Conservation (phyloP, 495 filamentous ascomycete genomes). For the Talaromyces trachyspermus region DNA sequence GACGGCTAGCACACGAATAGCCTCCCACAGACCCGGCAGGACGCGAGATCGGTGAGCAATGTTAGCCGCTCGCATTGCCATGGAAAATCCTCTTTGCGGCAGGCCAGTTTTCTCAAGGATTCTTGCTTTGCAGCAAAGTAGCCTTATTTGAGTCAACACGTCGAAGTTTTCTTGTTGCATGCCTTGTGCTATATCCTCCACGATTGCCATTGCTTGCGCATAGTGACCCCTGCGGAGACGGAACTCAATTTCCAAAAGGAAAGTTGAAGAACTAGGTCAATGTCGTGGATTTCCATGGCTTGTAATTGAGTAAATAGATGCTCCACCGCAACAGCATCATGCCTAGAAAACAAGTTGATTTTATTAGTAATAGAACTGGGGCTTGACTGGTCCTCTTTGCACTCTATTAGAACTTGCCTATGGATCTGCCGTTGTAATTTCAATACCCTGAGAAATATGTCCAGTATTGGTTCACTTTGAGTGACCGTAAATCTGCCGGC, state of each 20-base stretch:
- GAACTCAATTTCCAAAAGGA: conserved; percentile 65
- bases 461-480: conserved; percentile 78
- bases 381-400: no score
- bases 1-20: conserved; percentile 59
- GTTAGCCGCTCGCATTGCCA: conserved; percentile 71
- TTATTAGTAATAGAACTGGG: neutral
- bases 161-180: conserved; percentile 68
- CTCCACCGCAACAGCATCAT: conserved; percentile 61
- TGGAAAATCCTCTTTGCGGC: conserved; percentile 74
- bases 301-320: conserved; percentile 55
- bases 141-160: conserved; percentile 61
- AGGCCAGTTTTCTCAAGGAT: conserved; percentile 64
- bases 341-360: conserved; percentile 28
- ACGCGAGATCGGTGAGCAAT: conserved; percentile 67
- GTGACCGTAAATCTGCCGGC: conserved; percentile 57
- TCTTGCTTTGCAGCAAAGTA: conserved; percentile 69
- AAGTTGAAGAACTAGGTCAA: conserved; percentile 65
- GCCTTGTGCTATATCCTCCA: conserved; percentile 59
- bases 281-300: conserved; percentile 49
- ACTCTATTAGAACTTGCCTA: conserved; percentile 42
- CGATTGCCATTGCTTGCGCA: conserved; percentile 52
- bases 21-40: conserved; percentile 68
- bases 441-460: conserved; percentile 63
- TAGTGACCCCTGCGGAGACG: conserved; percentile 57
- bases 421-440: conserved; percentile 65